Conservation (phyloP, 441 rosid genomes). For the Eutrema salsugineum region DNA sequence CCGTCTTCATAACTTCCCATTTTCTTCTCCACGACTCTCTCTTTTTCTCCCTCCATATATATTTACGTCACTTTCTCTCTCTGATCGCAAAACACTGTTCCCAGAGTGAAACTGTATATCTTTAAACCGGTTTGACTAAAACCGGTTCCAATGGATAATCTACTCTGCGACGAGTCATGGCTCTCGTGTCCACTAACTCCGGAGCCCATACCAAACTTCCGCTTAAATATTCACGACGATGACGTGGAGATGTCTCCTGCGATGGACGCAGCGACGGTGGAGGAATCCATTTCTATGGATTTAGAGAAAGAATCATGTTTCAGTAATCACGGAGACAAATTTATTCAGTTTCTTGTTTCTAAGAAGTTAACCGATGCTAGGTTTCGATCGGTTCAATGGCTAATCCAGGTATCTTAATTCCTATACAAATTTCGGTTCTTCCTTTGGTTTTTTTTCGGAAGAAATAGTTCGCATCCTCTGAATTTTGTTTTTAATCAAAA, state of each 20-base stretch:
- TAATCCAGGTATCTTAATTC: slow-evolving; percentile 44
- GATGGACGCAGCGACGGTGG: slow-evolving; percentile 37
- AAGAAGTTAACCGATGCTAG: slow-evolving; percentile 37
- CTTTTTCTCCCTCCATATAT: slow-evolving; percentile 1
- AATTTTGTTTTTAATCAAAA: too few relatives aligned
- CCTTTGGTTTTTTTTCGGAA: background rate
- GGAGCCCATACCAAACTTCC: slow-evolving; percentile 12
- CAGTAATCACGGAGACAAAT: slow-evolving; percentile 43
- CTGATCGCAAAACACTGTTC: background rate
- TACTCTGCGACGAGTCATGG: slow-evolving; percentile 81
- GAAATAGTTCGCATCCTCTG: background rate
- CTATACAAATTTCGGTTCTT: background rate
- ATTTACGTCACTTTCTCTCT: background rate
- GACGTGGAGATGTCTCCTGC: slow-evolving; percentile 13
- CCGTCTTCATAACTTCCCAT: slow-evolving; percentile 28
- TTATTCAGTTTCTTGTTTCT: slow-evolving; percentile 33
- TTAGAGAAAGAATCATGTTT: slow-evolving; percentile 50
- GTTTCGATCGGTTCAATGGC: slow-evolving; percentile 51
- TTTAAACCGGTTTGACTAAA: background rate
- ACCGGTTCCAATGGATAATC: slow-evolving; percentile 43
- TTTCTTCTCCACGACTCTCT: slow-evolving; percentile 28
- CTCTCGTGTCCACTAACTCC: slow-evolving; percentile 38
- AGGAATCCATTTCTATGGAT: slow-evolving; percentile 34
- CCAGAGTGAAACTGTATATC: background rate
- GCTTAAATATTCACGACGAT: background rate